These are phyloP conservation scores for Suhomyces yuchorum DNA, from an alignment of 1,139 yeast genomes.

Conservation along the genomic window DNA sequence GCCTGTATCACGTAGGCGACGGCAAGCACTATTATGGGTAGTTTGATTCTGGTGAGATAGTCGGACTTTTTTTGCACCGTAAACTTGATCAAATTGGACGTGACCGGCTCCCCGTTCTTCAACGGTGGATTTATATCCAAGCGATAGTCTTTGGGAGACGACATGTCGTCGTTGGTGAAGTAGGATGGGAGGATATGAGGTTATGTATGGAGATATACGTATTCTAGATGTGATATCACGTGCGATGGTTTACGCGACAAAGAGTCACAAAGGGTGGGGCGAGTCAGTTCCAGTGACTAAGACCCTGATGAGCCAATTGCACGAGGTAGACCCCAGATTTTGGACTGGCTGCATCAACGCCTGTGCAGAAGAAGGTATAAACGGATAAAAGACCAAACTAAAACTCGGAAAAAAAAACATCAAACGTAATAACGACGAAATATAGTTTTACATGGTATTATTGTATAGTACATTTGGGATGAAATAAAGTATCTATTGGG, in stretches of 20 bases:
- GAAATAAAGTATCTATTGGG: background rate
- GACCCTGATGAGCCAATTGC: no score
- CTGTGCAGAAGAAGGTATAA: no score
- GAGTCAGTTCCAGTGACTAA: constrained; percentile 1
- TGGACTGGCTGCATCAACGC: no score
- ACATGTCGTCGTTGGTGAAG: constrained; percentile 22
- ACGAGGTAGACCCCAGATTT: no score
- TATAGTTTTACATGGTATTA: background rate
- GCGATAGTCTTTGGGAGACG: constrained; percentile 34
- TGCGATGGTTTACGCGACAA: constrained; percentile 5
- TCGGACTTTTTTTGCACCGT: constrained; percentile 18
- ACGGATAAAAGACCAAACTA: no score
- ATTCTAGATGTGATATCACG: constrained; percentile 9
- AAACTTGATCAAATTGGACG: constrained; percentile 24
- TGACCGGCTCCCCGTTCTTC: constrained; percentile 6
- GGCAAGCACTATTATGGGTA: constrained; percentile 4
- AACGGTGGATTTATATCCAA: constrained; percentile 31
- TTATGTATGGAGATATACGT: background rate
- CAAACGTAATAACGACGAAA: no score
- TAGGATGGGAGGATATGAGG: background rate
- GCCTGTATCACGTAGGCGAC: constrained; percentile 1
- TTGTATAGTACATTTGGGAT: background rate
- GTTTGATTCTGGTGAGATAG: background rate
- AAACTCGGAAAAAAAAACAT: no score
- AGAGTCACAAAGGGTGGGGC: background rate